A percentile compares a stretch with the other conserved stretches of the same genome.
Evolutionary conservation across 2,329 filamentous ascomycete genomes (phyloP).

Genomic region (Didymella segeticola): DNA sequence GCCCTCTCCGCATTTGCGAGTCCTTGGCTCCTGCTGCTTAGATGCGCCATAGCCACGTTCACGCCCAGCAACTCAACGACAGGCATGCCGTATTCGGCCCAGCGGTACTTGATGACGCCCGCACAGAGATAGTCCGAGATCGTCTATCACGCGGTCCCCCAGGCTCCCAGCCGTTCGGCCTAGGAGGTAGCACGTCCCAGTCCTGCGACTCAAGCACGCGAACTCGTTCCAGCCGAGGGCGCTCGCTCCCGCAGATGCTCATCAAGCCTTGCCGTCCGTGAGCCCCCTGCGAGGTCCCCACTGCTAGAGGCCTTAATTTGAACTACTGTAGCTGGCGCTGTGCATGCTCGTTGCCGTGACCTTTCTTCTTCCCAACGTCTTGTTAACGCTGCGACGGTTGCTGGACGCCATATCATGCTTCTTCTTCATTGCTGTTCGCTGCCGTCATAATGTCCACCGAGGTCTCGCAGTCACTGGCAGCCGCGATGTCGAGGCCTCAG

Average conservation of each 20-base stretch:
- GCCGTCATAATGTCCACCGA: conserved; percentile 41
- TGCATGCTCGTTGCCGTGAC: conserved; percentile 30
- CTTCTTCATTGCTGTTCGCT: conserved; percentile 36
- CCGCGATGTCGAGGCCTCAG: conserved; percentile 73
- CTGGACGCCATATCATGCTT: conserved; percentile 43
- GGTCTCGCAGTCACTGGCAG: conserved; percentile 37
- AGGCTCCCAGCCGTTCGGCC: conserved; percentile 22
- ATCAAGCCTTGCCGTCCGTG: conserved; percentile 41
- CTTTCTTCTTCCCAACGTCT: conserved; percentile 34
- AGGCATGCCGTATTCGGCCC: conserved; percentile 14
- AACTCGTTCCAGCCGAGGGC: conserved; percentile 37
- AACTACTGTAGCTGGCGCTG: conserved; percentile 41
- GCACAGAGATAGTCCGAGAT: conserved; percentile 36
- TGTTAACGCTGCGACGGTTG: conserved; percentile 21
- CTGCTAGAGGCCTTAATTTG: conserved; percentile 51
- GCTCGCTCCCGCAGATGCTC: conserved; percentile 42
- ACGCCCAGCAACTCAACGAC: not conserved
- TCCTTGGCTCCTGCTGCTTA: conserved; percentile 11
- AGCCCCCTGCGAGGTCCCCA: conserved; percentile 34
- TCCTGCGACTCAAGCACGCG: conserved; percentile 26
- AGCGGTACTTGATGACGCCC: conserved; percentile 20
- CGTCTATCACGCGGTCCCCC: conserved; percentile 38
- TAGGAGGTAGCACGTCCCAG: conserved; percentile 9
- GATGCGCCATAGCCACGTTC: conserved; percentile 11
- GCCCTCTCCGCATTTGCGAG: conserved; percentile 19